A percentile compares a stretch with the other conserved stretches of the same genome.
These are phyloP conservation scores for Neurospora tetrasperma DNA, from an alignment of 495 filamentous ascomycete species.

Conservation along the genomic window DNA sequence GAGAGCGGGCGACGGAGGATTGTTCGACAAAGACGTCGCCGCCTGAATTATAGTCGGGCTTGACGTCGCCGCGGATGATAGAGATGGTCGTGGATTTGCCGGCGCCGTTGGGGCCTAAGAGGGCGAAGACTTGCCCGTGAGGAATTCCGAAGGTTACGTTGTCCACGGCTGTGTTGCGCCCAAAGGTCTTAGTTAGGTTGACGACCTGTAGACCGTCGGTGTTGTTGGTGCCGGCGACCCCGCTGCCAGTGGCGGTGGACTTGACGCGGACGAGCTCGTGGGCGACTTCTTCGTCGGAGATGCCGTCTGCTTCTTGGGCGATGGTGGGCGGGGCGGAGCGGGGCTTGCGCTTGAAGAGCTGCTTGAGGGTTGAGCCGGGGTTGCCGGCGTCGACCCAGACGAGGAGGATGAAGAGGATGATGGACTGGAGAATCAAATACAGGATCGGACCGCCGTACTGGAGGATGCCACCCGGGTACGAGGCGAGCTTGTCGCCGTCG, in stretches of 20 bases:
- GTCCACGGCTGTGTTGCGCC: conserved; percentile 60
- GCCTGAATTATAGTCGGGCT: conserved; percentile 42
- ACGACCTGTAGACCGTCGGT: conserved; percentile 65
- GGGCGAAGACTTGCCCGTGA: conserved; percentile 69
- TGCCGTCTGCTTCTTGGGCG: conserved; percentile 6
- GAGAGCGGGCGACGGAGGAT: conserved; percentile 52
- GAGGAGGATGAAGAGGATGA: conserved; percentile 55
- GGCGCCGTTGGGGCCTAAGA: conserved; percentile 81
- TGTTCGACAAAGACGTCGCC: conserved; percentile 70
- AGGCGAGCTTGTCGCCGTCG: conserved; percentile 45
- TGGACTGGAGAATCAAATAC: conserved; percentile 59
- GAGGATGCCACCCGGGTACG: conserved; percentile 58
- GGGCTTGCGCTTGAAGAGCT: conserved; percentile 20
- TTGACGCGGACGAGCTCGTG: conserved; percentile 36
- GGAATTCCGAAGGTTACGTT: conserved; percentile 73
- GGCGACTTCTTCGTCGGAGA: conserved; percentile 36
- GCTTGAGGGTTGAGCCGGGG: conserved; percentile 36
- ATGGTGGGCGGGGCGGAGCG: neutral
- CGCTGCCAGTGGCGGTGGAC: conserved; percentile 18
- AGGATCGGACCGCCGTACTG: conserved; percentile 72
- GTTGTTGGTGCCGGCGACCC: conserved; percentile 35
- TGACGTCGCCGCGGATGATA: conserved; percentile 74
- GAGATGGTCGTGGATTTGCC: conserved; percentile 81
- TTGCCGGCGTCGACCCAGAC: conserved; percentile 64
- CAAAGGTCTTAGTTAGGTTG: conserved; percentile 68